Evolutionary conservation across 257 asterid species (phyloP).

Genomic region (Fraxinus anomala): DNA sequence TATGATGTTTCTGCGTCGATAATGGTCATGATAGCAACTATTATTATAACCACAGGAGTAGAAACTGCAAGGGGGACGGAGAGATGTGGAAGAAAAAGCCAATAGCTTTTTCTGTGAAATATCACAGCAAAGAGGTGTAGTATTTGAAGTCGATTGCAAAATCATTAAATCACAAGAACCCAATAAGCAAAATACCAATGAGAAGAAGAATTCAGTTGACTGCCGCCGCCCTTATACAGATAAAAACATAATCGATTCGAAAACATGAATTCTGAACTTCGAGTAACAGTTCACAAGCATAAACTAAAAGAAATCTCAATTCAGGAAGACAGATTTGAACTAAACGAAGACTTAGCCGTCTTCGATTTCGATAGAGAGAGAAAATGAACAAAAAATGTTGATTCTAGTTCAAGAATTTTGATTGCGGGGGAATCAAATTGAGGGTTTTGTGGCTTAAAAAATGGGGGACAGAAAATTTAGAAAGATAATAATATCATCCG

Average conservation of each 20-base stretch:
- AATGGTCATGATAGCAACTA: constrained; percentile 1
- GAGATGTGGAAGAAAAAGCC: constrained; percentile 31
- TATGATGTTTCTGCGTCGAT: constrained; percentile 24
- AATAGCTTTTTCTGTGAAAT: constrained; percentile 33
- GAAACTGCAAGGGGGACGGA: constrained; percentile 35
- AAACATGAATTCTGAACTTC: constrained; percentile 40
- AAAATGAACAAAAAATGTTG: neutral
- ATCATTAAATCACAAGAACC: constrained; percentile 51
- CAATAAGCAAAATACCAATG: constrained; percentile 14
- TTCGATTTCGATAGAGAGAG: too few relatives aligned
- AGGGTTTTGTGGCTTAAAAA: constrained; percentile 2
- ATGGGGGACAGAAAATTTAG: neutral
- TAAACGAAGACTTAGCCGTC: neutral
- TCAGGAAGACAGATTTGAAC: neutral
- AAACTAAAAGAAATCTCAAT: neutral
- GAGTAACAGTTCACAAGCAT: constrained; percentile 16
- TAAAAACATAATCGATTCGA: neutral
- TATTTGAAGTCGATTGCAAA: constrained; percentile 45
- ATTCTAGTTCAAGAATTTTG: constrained; percentile 36
- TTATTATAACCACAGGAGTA: constrained; percentile 36
- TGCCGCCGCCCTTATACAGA: neutral
- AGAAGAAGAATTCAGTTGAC: constrained; percentile 18
- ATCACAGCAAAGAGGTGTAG: constrained; percentile 36
- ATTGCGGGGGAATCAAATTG: constrained; percentile 12
- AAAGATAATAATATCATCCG: too few relatives aligned